Base-by-base conservation (phyloP, 2,329 filamentous ascomycete genomes). In the Exophiala aquamarina region DNA sequence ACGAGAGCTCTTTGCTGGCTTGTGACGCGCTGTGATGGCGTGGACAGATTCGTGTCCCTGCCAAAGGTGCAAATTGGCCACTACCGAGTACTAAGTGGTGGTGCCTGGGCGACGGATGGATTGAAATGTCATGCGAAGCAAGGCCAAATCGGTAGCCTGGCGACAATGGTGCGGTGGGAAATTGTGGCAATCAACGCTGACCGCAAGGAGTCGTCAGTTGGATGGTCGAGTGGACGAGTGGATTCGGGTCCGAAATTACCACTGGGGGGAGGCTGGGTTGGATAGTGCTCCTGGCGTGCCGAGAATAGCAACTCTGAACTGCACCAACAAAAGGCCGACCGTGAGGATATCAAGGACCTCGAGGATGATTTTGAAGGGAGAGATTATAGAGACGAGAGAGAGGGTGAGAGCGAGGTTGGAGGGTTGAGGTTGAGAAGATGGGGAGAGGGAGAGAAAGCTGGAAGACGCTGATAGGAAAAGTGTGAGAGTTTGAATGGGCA, bases 151-250 rank as follows among this genome's bases (percentile, higher is more conserved):
- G 45, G 52, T 55, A 55, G 49, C 52, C 52, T 55, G 52, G 52
- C 49, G 52, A 50, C 50, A 41, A 34, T 55, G 50, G 50, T 54
- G 44, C 45, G 42, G 46, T 47, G 47, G 56, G 54, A 58, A 58
- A 56, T 58, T 56, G 54, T 56, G 54, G 56, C 49, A 58, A 58
- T 58, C 54, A 58, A 50, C n/a, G 49, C 50, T 52, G 55, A 49
- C 50, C 48, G 52, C 44, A 55, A 52, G 52, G 49, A 55, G 52
- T 55, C 49, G 47, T 53, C 49, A 56, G 46, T 48, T 41, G 34
- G 36, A 41, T 45, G 33, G 42, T 48, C 47, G 49, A 44, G 52
- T 55, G 52, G 53, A 50, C 47, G 49, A 44, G 52, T 55, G 52
- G 53, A 50, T 48, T 49, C 55, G 42, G 46, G 41, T 47, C 54